These are phyloP conservation scores for Podospora pseudocomata DNA, from an alignment of 495 filamentous ascomycete species.

Conservation along the genomic window DNA sequence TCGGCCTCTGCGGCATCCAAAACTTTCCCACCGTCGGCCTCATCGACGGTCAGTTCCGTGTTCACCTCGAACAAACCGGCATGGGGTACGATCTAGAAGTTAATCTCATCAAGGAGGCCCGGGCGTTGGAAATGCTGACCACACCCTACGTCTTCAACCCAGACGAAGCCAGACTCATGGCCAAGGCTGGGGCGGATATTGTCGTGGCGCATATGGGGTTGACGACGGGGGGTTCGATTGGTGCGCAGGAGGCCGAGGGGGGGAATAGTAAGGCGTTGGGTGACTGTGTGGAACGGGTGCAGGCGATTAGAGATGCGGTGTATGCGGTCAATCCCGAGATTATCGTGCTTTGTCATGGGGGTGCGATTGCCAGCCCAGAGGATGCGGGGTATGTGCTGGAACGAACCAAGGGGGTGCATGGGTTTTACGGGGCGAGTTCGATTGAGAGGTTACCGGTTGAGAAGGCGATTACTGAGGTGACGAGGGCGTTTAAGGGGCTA, in stretches of 20 bases:
- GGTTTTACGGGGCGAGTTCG: slow-evolving; percentile 67
- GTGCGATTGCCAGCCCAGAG: slow-evolving; percentile 58
- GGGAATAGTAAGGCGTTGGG: slow-evolving; percentile 60
- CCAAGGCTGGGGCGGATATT: slow-evolving; percentile 60
- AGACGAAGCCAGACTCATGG: slow-evolving; percentile 58
- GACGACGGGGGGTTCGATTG: slow-evolving; percentile 62
- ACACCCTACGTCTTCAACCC: slow-evolving; percentile 66
- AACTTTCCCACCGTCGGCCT: slow-evolving; percentile 72
- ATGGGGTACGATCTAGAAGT: slow-evolving; percentile 66
- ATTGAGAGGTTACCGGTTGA: slow-evolving; percentile 72
- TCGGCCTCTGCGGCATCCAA: slow-evolving; percentile 65
- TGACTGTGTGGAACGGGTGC: slow-evolving; percentile 55
- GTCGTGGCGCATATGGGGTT: slow-evolving; percentile 67
- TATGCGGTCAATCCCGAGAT: slow-evolving; percentile 51
- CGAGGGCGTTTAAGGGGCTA: slow-evolving; percentile 54
- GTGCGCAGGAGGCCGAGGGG: slow-evolving; percentile 37
- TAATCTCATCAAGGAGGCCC: slow-evolving; percentile 57
- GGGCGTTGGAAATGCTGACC: slow-evolving; percentile 56
- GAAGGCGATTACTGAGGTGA: slow-evolving; percentile 59
- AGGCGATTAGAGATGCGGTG: slow-evolving; percentile 61
- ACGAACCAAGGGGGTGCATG: slow-evolving; percentile 58
- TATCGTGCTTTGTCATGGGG: slow-evolving; percentile 67
- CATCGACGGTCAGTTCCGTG: slow-evolving; percentile 63
- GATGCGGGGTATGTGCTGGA: slow-evolving; percentile 62
- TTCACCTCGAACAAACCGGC: slow-evolving; percentile 65